phyloP scores from a whole-genome alignment of 1,139 yeast genomes.

The Kurtzmaniella quercitrusa region DNA sequence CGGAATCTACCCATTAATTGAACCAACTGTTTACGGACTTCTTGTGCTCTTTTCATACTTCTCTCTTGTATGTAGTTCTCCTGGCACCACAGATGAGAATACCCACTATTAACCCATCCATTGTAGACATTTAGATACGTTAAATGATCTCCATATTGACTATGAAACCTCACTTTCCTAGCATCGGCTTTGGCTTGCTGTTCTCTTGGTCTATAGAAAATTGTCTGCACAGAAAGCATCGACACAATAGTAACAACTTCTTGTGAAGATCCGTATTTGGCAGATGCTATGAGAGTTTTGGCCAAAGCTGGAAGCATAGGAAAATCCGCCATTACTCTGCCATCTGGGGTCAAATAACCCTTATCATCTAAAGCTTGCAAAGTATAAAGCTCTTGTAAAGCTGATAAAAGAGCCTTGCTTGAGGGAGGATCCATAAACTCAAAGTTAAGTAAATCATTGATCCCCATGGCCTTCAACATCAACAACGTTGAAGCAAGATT shows the following conservation, averaged over 20 bases:
- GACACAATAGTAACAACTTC: conserved; percentile 84
- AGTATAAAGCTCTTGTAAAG: conserved; percentile 79
- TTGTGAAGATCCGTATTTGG: conserved; percentile 71
- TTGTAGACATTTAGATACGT: conserved; percentile 78
- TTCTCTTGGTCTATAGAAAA: conserved; percentile 81
- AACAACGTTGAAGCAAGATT: conserved; percentile 81
- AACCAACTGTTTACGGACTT: conserved; percentile 68
- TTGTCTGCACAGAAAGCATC: conserved; percentile 84
- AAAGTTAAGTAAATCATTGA: conserved; percentile 70
- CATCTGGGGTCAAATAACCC: conserved; percentile 71
- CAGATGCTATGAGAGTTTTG: conserved; percentile 72
- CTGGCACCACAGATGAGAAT: conserved; percentile 71
- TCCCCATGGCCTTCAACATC: conserved; percentile 94
- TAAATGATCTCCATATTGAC: conserved; percentile 81
- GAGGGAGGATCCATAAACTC: conserved; percentile 97
- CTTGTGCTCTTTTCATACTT: conserved; percentile 70
- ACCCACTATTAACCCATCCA: conserved; percentile 66
- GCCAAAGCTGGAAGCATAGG: conserved; percentile 96
- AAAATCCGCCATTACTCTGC: conserved; percentile 82
- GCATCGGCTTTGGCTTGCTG: conserved; percentile 63
- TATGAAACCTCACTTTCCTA: conserved; percentile 69
- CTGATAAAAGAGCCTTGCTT: conserved; percentile 64
- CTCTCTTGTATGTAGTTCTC: conserved; percentile 81
- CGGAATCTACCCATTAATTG: conserved; percentile 56
- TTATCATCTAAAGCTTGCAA: conserved; percentile 78